phyloP scores from a whole-genome alignment of 2,329 filamentous ascomycete species.

The Salinomyces thailandicus region DNA sequence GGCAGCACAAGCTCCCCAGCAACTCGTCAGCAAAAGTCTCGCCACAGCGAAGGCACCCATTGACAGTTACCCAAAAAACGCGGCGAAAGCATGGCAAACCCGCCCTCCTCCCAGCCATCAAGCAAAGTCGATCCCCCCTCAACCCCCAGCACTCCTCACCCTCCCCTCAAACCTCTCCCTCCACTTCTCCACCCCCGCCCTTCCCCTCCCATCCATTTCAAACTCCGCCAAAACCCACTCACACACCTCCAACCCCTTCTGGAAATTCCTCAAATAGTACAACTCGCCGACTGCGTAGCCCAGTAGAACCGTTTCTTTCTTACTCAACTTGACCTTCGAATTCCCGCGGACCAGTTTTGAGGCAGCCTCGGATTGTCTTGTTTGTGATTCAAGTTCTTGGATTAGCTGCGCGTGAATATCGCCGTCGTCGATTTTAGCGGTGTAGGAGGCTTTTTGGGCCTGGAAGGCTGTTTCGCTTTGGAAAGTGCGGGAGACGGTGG shows the following conservation, averaged over 20 bases:
- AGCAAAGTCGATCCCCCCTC: not conserved
- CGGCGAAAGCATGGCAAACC: not conserved
- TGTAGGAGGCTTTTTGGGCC: conserved; percentile 21
- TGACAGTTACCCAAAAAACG: not conserved
- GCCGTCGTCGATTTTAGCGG: conserved; percentile 22
- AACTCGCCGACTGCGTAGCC: conserved; percentile 49
- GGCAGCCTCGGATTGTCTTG: not conserved
- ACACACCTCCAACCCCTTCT: conserved; percentile 27
- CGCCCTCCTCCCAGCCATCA: not conserved
- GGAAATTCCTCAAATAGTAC: conserved; percentile 48
- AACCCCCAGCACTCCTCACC: conserved; percentile 2
- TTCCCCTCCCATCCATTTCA: conserved; percentile 15
- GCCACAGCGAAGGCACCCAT: no score
- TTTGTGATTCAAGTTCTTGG: conserved; percentile 8
- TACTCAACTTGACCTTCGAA: conserved; percentile 13
- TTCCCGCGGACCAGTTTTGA: not conserved
- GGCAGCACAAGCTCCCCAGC: no score
- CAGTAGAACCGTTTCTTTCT: conserved; percentile 28
- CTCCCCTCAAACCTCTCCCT: conserved; percentile 12
- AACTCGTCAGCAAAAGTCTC: no score
- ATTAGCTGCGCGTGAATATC: conserved; percentile 15
- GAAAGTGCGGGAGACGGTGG: conserved; percentile 20
- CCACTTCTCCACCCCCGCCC: conserved; percentile 17
- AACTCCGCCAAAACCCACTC: conserved; percentile 13
- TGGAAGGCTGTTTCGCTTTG: conserved; percentile 25